These are phyloP conservation scores for Prinsepia uniflora DNA, from an alignment of 306 rosid genomes.

Conservation along the genomic window DNA sequence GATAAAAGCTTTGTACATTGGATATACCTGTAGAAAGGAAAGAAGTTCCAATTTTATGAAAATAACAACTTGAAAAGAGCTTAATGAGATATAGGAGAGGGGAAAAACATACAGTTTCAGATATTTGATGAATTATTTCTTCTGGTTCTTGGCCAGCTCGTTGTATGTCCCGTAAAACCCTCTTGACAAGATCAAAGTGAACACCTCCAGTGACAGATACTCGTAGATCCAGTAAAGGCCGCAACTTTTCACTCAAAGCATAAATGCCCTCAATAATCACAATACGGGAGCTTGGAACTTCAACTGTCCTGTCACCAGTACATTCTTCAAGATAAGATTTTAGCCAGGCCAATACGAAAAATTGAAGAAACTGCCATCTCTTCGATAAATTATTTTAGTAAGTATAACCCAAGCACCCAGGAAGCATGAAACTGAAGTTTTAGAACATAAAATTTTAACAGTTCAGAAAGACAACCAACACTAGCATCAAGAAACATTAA, in stretches of 20 bases:
- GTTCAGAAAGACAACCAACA: background rate
- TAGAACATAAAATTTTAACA: background rate
- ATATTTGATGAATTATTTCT: constrained; percentile 98
- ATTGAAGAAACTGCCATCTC: background rate
- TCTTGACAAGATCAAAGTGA: constrained; percentile 96
- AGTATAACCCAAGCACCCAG: background rate
- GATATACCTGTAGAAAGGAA: constrained; percentile 70
- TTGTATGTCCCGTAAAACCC: constrained; percentile 94
- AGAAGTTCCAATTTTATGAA: constrained; percentile 28
- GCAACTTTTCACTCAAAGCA: constrained; percentile 89
- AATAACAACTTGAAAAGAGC: constrained; percentile 15
- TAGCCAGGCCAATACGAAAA: constrained; percentile 9
- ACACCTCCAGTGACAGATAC: constrained; percentile 99
- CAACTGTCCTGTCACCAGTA: constrained; percentile 75
- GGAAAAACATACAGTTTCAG: constrained; percentile 67
- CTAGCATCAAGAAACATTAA: background rate
- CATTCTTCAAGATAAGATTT: constrained; percentile 12
- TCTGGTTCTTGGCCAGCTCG: constrained; percentile 99
- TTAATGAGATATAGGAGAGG: constrained; percentile 18
- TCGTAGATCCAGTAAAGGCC: constrained; percentile 87
- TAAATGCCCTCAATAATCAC: constrained; percentile 96
- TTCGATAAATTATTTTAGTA: background rate
- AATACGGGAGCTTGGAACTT: constrained; percentile 82
- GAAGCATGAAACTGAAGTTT: constrained; percentile 1
- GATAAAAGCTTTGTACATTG: constrained; percentile 98